Base-by-base conservation (phyloP, 2,329 filamentous ascomycete species). In the Colletotrichum spaethianum region DNA sequence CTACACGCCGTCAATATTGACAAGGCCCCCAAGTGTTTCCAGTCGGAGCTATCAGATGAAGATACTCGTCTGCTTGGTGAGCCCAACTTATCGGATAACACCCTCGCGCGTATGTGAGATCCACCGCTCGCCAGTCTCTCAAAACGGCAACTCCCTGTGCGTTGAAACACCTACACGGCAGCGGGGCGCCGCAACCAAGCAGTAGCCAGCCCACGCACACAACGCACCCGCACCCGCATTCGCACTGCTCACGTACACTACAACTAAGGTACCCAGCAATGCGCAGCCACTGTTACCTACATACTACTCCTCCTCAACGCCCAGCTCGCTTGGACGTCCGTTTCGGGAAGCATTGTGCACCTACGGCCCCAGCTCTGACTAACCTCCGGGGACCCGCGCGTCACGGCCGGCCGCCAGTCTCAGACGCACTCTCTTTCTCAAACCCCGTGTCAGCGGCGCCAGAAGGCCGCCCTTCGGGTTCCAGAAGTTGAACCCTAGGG, bases 161-260 rank as follows among this genome's bases (percentile, higher is more conserved):
- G 36, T 69, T 72, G 70, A 72, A 70, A 72, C 70, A 70, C 59
- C 53, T 64, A 20, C 46, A 64, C 59, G 23, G 63, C 56, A 36
- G 56, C 56, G 63, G 23, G 42, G 56, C 33, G 33, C 28, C 50
- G 57, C 48, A 23, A 26, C 68, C 50, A 31, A 71, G 56, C 56
- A 50, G 70, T 48, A 62, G 55, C 68, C 63, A 56, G 68, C 68
- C 42, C 63, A 48, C 11, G 33, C 59, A 23, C 59, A 55, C 50
- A 18, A 56, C 53, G 70, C 65, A 68, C 50, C 48, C 64, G 68
- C 64, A 72, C 48, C 65, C 69, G 65, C 64, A 68, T 61, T 65
- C 62, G 62, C 50, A 65, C 62, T 44, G 50, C 62, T 57, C 28
- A 50, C 60, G 33, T 53, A 42, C 36, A n/a, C n/a, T n/a, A n/a